Base-by-base conservation (phyloP, 2,329 filamentous ascomycete species). In the Alternaria solani region DNA sequence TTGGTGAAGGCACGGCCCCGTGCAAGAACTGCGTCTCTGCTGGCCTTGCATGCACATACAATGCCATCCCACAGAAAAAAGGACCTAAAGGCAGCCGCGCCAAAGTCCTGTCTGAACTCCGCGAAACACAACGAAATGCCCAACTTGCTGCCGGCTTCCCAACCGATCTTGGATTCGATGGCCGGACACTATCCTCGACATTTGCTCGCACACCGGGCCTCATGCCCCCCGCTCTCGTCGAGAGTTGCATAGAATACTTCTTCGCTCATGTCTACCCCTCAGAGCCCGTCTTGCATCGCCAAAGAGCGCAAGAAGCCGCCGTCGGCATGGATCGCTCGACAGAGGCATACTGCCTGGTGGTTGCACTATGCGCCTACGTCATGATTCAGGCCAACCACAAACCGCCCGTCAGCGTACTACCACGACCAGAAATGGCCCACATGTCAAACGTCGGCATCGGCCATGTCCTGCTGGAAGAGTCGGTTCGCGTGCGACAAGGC, bases 231-330 rank as follows among this genome's bases (percentile, higher is more conserved):
- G 72, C 83, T 79, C 64, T 87, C 78, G 73, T 86, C 70, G 75
- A 82, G 43, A 76, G 75, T 54, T 88, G 86, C 70, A 80, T 89
- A 59, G 86, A 89, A 44, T 86, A 86, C 63, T 89, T 86, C 77
- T 87, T 88, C 75, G 79, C 82, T 66, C 82, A 88, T 71, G 83
- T 89, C 54, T 89, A 89, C 65, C 86, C 87, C n/a, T 87, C 87
- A 53, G 87, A 88, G 80, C 87, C 87, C 1, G 81, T 89, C 4
- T 75, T 89, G 7, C 84, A 88, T 64, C 80, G 80, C 39, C 76
- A 80, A 61, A 78, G 77, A 53, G 78, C 83, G 55, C 86, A 86
- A 70, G 85, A 87, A 44, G 81, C 81, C 8, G 79, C 87, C 46
- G 80, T 83, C 46, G 80, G 80, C 65, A 85, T 86, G 71, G 81